Percentiles rank a stretch among this genome's conserved stretches.
These are phyloP conservation scores for Acorus calamus DNA, from an alignment of 106 monocot genomes.

Conservation along the genomic window DNA sequence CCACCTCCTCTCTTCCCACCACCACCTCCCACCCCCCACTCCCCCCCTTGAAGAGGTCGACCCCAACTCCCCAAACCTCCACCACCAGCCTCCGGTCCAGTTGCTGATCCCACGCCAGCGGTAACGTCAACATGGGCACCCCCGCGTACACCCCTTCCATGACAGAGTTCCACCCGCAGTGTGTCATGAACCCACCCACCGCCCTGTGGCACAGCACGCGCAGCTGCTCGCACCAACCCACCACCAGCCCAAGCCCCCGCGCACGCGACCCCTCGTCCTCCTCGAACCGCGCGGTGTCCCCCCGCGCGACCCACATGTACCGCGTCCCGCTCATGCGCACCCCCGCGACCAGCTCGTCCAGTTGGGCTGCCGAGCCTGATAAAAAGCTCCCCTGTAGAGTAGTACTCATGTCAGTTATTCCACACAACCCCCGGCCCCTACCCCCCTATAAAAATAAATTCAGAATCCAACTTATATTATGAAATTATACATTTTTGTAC, in stretches of 20 bases:
- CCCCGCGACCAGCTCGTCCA: conserved; percentile 37
- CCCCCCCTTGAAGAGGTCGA: conserved; percentile 11
- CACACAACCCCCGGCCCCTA: too few relatives aligned
- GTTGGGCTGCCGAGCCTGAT: conserved; percentile 11
- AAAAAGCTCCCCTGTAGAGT: conserved; percentile 55
- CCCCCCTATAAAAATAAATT: too few relatives aligned
- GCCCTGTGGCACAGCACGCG: conserved; percentile 42
- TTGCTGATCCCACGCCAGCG: conserved; percentile 41
- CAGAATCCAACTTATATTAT: too few relatives aligned
- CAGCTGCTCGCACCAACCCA: conserved; percentile 56
- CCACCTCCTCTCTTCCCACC: conserved; percentile 18
- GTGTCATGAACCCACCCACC: conserved; percentile 60
- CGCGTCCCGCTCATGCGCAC: conserved; percentile 19
- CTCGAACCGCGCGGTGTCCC: neutral
- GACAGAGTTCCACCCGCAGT: conserved; percentile 74
- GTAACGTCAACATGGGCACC: conserved; percentile 48
- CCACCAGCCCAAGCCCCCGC: conserved; percentile 27
- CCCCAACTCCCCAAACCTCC: conserved; percentile 43
- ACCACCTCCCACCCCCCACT: neutral
- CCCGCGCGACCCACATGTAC: conserved; percentile 36
- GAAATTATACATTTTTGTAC: too few relatives aligned
- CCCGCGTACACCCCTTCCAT: conserved; percentile 39
- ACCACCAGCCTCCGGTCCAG: conserved; percentile 25
- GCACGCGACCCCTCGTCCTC: conserved; percentile 11
- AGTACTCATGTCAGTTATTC: too few relatives aligned